phyloP scores from a whole-genome alignment of 495 filamentous ascomycete genomes.

The Neurospora africana region DNA sequence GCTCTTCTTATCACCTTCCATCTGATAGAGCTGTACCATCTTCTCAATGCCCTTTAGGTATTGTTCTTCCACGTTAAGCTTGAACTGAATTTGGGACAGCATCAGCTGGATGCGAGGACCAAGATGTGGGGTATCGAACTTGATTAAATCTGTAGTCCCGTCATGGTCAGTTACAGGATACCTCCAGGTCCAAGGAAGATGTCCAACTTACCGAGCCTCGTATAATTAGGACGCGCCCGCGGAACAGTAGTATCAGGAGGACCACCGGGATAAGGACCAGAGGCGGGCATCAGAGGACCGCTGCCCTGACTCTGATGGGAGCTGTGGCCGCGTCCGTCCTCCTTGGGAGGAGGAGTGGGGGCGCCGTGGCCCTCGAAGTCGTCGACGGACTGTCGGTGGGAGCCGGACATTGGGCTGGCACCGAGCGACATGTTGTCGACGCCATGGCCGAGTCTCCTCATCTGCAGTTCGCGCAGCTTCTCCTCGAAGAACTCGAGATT shows the following conservation, averaged over 20 bases:
- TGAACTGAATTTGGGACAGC: conserved; percentile 97
- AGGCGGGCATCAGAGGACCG: conserved; percentile 70
- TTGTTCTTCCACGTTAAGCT: conserved; percentile 96
- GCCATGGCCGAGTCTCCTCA: conserved; percentile 58
- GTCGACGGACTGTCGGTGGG: conserved; percentile 23
- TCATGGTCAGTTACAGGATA: background rate
- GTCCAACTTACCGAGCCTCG: conserved; percentile 71
- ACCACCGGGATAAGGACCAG: conserved; percentile 68
- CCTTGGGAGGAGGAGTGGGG: conserved; percentile 57
- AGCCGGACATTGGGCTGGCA: conserved; percentile 24
- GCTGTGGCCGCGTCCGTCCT: conserved; percentile 29
- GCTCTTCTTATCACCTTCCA: conserved; percentile 97
- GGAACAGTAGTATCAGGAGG: conserved; percentile 58
- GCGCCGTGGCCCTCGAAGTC: conserved; percentile 37
- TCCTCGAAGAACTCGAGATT: conserved; percentile 93
- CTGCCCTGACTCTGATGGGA: conserved; percentile 31
- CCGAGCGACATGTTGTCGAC: conserved; percentile 52
- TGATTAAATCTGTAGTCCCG: conserved; percentile 71
- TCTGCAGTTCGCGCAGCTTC: conserved; percentile 76
- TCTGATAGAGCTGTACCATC: conserved; percentile 95
- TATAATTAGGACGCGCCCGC: conserved; percentile 77
- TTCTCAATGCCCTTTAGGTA: conserved; percentile 99
- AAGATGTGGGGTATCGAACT: conserved; percentile 92
- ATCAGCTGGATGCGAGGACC: conserved; percentile 98
- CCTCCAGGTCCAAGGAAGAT: background rate